Evolutionary conservation across 305 asterid genomes (phyloP).

Genomic region (Rubia occidens): DNA sequence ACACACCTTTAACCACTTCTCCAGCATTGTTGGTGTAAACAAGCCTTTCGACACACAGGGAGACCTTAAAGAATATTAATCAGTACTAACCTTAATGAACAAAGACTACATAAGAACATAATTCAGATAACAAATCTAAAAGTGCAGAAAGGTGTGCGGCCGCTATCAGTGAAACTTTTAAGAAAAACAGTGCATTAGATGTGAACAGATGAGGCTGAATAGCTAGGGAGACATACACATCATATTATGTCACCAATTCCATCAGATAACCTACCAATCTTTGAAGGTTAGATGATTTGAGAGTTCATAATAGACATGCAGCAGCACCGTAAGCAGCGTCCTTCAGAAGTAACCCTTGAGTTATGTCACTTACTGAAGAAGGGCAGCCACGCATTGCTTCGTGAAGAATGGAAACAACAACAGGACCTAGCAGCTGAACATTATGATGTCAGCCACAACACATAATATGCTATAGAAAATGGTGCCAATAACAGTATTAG

Average conservation of each 20-base stretch:
- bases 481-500: constrained; percentile 11
- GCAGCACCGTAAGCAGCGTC: constrained; percentile 99
- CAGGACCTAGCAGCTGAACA: constrained; percentile 81
- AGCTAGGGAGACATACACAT: not conserved
- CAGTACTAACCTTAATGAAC: not conserved
- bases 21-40: constrained; percentile 79
- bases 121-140: not conserved
- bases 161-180: not conserved
- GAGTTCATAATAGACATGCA: constrained; percentile 89
- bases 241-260: not conserved
- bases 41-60: constrained; percentile 82
- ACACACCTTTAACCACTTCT: constrained; percentile 77
- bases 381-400: constrained; percentile 94
- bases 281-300: constrained; percentile 87
- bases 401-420: constrained; percentile 90
- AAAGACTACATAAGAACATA: not conserved
- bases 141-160: not conserved
- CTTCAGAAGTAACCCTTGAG: constrained; percentile 77
- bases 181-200: not conserved
- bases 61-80: constrained; percentile 40
- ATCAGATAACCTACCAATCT: constrained; percentile 55
- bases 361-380: constrained; percentile 67
- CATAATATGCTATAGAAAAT: constrained; percentile 18
- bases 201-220: not conserved
- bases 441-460: constrained; percentile 22